These are phyloP conservation scores for Ascosphaera aggregata DNA, from an alignment of 2,329 filamentous ascomycete species.

Conservation along the genomic window DNA sequence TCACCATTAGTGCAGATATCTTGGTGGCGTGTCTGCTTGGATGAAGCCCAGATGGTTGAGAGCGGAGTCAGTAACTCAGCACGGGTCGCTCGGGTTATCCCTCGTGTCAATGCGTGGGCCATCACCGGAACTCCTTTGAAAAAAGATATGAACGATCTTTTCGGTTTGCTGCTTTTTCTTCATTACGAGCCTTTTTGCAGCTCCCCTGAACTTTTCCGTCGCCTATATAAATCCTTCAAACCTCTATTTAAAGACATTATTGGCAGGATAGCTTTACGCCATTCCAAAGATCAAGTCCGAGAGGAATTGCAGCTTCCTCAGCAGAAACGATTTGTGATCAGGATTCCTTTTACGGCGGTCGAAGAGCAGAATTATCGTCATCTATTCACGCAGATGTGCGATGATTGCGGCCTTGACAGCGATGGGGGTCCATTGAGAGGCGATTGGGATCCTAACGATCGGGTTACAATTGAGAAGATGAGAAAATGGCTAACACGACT, in stretches of 20 bases:
- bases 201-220: slow-evolving; percentile 40
- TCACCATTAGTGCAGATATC: slow-evolving; percentile 60
- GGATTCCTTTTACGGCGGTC: slow-evolving; percentile 68
- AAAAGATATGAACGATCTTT: slow-evolving; percentile 54
- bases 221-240: slow-evolving; percentile 37
- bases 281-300: slow-evolving; percentile 63
- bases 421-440: slow-evolving; percentile 37
- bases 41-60: slow-evolving; percentile 72
- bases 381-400: slow-evolving; percentile 52
- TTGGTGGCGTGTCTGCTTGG: slow-evolving; percentile 65
- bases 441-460: slow-evolving; percentile 41
- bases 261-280: slow-evolving; percentile 47
- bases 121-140: slow-evolving; percentile 79
- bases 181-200: slow-evolving; percentile 53
- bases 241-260: slow-evolving; percentile 46
- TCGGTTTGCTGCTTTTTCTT: slow-evolving; percentile 61
- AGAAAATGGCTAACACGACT: slow-evolving; percentile 53
- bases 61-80: slow-evolving; percentile 69
- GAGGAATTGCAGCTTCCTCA: slow-evolving; percentile 56
- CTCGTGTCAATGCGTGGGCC: slow-evolving; percentile 72
- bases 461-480: slow-evolving; percentile 43
- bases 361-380: slow-evolving; percentile 76
- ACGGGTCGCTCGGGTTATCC: slow-evolving; percentile 53
- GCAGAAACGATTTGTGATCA: slow-evolving; percentile 72
- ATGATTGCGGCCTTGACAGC: slow-evolving; percentile 39